Evolutionary conservation across 1,284 basidiomycete species (phyloP), one percentile per base, ranked within the genome.

Genomic region (Athelia psychrophila): DNA sequence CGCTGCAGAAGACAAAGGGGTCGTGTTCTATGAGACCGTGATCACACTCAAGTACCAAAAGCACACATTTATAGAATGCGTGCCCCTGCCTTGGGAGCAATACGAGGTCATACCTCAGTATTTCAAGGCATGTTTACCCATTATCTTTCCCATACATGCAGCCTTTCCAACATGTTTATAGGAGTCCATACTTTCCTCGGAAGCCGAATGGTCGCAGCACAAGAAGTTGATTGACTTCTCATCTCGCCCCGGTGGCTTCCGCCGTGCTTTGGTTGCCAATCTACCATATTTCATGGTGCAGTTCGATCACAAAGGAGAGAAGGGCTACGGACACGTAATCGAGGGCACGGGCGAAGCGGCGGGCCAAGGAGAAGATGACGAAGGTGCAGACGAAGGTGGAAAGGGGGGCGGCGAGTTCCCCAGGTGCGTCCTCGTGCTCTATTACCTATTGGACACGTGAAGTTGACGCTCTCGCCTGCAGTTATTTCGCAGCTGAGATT

Each of bases 261-360:
- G 94, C 45, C 80, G 94, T 1, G 85, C 91, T 33, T 91, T 99
- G 86, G 96, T 99, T 4, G 86, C 95, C 2, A 95, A 98, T 61
- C 72, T 99, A 42, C 97, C 97, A 0, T 99, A 99, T 73, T 99
- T 99, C 66, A 95, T 95, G 88, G 91, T 99, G 1, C 91, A 94
- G 62, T 99, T 95, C 72, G 97, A 99, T 71, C 83, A 99, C 73
- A 95, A 94, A 63, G 95, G 96, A 25, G 93, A 96, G 70, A 94
- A 92, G 66, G 95, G 95, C 1, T 99, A 95, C 65, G 97, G 97
- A 0, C 97, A 99, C 68, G 90, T 98, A 52, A 96, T 98, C 55
- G 95, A 98, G 66, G 95, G 95, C 1, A 81, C 83, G 1, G 85
- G 82, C 22, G 85, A 91, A 48, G 81, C 77, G 2, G 71, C 75